Percentiles rank a stretch among this genome's conserved stretches.
phyloP scores from a whole-genome alignment of 805 yeast species.

The Komagataella populi region DNA sequence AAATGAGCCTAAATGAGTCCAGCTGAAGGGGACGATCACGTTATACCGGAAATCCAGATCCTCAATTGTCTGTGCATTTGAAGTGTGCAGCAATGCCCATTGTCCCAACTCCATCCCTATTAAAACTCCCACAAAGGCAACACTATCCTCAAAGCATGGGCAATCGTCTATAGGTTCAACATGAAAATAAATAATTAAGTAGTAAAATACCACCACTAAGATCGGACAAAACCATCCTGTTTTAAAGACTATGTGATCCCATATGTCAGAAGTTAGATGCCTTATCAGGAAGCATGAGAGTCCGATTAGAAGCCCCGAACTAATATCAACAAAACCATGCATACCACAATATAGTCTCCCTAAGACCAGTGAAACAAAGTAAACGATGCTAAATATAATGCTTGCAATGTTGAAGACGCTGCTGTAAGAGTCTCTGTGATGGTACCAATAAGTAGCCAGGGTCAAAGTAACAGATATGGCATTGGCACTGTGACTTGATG shows the following conservation, averaged over 20 bases:
- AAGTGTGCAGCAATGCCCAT: constrained; percentile 25
- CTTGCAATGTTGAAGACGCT: constrained; percentile 1
- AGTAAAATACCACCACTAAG: constrained; percentile 20
- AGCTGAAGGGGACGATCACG: constrained; percentile 25
- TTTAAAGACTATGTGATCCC: constrained; percentile 31
- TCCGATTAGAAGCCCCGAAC: constrained; percentile 58
- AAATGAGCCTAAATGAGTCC: constrained; percentile 25
- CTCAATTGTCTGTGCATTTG: neutral
- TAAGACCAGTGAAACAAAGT: constrained; percentile 49
- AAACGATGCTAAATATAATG: constrained; percentile 20
- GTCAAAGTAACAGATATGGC: constrained; percentile 71
- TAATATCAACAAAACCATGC: constrained; percentile 84
- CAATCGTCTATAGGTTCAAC: constrained; percentile 85
- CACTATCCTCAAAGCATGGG: constrained; percentile 93
- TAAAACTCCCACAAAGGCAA: constrained; percentile 83
- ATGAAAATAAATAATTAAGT: constrained; percentile 49
- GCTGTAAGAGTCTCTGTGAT: neutral
- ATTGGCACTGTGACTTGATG: constrained; percentile 89
- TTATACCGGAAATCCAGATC: neutral
- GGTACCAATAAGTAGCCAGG: constrained; percentile 14
- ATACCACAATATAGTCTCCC: constrained; percentile 93
- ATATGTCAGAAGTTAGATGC: constrained; percentile 19
- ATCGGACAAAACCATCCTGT: constrained; percentile 17
- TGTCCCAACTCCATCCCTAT: constrained; percentile 60
- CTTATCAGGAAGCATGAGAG: constrained; percentile 34